A percentile compares a stretch with the other conserved stretches of the same genome.
phyloP scores from a whole-genome alignment of 345 rosid genomes.

The Gossypium sturtianum region DNA sequence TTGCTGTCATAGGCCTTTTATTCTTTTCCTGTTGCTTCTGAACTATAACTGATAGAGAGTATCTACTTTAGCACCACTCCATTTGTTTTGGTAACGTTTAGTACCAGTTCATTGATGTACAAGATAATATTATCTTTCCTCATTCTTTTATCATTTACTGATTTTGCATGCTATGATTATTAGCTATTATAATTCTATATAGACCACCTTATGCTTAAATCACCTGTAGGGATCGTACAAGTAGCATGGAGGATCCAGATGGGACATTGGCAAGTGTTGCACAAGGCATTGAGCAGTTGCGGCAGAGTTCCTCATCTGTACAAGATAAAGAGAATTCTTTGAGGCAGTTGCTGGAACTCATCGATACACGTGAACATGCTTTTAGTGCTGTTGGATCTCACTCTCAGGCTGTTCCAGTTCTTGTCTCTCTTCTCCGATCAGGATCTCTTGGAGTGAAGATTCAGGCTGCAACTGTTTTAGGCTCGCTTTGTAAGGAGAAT shows the following conservation, averaged over 20 bases:
- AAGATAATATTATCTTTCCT: background rate
- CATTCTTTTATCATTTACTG: background rate
- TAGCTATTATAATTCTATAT: background rate
- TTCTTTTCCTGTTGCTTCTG: background rate
- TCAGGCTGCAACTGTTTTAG: slow-evolving; percentile 92
- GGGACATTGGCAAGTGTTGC: slow-evolving; percentile 99
- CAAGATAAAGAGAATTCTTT: slow-evolving; percentile 87
- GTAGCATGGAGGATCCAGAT: slow-evolving; percentile 99
- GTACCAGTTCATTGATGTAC: background rate
- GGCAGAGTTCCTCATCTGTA: slow-evolving; percentile 77
- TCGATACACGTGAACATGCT: slow-evolving; percentile 89
- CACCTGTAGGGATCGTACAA: slow-evolving; percentile 73
- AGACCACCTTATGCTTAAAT: slow-evolving; percentile 19
- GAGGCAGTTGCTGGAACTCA: slow-evolving; percentile 90
- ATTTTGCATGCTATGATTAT: background rate
- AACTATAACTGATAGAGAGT: background rate
- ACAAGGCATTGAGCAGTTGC: slow-evolving; percentile 95
- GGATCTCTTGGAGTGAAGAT: slow-evolving; percentile 91
- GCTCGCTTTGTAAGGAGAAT: slow-evolving; percentile 97
- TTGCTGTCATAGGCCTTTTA: background rate
- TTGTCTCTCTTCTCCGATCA: slow-evolving; percentile 98
- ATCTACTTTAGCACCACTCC: background rate
- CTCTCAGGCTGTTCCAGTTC: slow-evolving; percentile 99
- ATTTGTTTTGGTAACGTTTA: background rate
- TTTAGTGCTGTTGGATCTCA: slow-evolving; percentile 99